Base-by-base conservation (phyloP, 495 filamentous ascomycete genomes). In the Gamarada debralockiae region DNA sequence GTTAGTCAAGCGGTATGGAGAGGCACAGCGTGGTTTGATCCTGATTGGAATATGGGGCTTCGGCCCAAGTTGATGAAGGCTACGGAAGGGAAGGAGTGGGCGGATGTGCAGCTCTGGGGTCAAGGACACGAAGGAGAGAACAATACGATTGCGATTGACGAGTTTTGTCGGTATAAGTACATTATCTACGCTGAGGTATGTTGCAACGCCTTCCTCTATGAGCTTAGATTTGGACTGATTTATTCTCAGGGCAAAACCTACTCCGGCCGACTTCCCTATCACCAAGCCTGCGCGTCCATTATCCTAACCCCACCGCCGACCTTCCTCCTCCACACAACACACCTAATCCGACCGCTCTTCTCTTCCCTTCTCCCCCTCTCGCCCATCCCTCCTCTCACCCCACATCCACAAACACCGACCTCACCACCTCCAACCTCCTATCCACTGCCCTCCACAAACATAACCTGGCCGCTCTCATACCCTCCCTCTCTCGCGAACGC, bases 1-100 rank as follows among this genome's bases (percentile, higher is more conserved):
- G 77, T 75, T 56, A 73, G 79, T 34, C 77, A 83, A 58, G 79
- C 83, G 0, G 72, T 89, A 2, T 90, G 88, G 88, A 74, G 87
- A 29, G 88, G 87, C 6, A 79, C 77, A 36, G 53, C 72, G 14
- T 73, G 70, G 67, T 79, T 70, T 60, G 77, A 76, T 66, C 63
- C 64, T 48, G 56, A 70, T n/a, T 65, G 66, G 41, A 63, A 62
- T 20, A 72, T 69, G 3, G 64, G 62, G 0, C 48, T 76, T 52
- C 70, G 78, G 29, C 69, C 71, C 31, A 70, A 74, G 38, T 65
- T 81, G 0, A 48, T 81, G 0, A 41, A 50, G 0, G 49, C 58
- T 3, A 63, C 72, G 5, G 54, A 59, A 7, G 64, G 55, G n/a
- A 59, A 69, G 56, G 47, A 21, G 2, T 80, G 77, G 75, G 73